A percentile compares a stretch with the other conserved stretches of the same genome.
Conservation (phyloP, 2,329 filamentous ascomycete genomes). For the Paramyrothecium sp. region DNA sequence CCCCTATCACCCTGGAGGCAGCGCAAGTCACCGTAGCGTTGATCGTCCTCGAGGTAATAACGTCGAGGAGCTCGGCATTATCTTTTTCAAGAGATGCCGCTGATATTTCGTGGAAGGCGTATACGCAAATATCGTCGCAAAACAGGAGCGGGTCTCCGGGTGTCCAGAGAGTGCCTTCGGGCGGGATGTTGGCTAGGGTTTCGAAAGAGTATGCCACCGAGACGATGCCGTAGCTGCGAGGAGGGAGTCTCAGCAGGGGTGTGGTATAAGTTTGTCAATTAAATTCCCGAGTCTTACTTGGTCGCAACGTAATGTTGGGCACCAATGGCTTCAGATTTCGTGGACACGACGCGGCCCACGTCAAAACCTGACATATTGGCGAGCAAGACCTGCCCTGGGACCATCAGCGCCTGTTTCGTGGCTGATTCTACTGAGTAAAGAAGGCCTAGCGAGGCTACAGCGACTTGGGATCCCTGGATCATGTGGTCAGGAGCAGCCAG, state of each 20-base stretch:
- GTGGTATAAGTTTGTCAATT: not conserved
- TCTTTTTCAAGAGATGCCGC: not conserved
- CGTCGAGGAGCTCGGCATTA: not conserved
- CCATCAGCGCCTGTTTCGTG: slow-evolving; percentile 15
- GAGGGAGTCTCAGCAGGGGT: not conserved
- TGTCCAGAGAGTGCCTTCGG: not conserved
- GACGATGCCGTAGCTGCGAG: not conserved
- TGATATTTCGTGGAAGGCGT: not conserved
- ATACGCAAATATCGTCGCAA: not conserved
- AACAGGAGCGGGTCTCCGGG: not conserved
- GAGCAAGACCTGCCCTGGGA: slow-evolving; percentile 14
- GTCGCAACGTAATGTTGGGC: slow-evolving; percentile 32
- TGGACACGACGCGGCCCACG: slow-evolving; percentile 13
- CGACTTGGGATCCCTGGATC: slow-evolving; percentile 34
- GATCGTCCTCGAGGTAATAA: not conserved
- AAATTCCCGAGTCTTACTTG: slow-evolving; percentile 7
- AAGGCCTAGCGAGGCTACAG: slow-evolving; percentile 31
- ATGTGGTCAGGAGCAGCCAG: not conserved
- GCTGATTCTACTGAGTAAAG: slow-evolving; percentile 31
- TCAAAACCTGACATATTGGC: not conserved
- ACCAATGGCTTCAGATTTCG: not conserved
- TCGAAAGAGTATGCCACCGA: not conserved
- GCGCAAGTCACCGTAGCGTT: not conserved
- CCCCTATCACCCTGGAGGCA: not conserved
- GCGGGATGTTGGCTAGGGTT: not conserved